These are phyloP conservation scores for Chenopodium quinoa DNA, from an alignment of 148 eudicot genomes.

Conservation along the genomic window DNA sequence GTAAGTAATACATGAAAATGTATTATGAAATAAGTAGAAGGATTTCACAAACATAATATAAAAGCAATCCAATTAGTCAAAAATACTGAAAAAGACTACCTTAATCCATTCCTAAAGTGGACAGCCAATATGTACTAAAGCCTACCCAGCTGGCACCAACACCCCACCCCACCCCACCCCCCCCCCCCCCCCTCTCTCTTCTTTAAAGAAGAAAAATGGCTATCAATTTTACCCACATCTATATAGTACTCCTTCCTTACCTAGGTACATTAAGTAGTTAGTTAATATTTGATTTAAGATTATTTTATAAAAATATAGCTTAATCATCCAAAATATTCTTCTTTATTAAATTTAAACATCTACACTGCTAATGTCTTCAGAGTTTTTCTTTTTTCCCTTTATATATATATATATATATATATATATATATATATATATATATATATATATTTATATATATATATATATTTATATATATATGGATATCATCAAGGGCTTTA, in stretches of 20 bases:
- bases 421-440: too few species aligned
- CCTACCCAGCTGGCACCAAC: too few species aligned
- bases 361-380: neutral
- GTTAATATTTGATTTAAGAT: neutral
- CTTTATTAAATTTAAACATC: neutral
- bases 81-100: neutral
- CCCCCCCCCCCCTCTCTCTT: too few species aligned
- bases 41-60: neutral
- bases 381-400: neutral
- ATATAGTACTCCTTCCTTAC: neutral
- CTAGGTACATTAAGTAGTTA: neutral
- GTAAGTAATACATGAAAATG: neutral
- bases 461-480: too few species aligned
- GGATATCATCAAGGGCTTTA: neutral
- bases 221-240: neutral
- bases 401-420: too few species aligned
- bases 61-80: neutral
- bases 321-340: neutral
- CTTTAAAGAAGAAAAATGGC: neutral
- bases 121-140: neutral
- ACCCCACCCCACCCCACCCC: neutral
- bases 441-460: too few species aligned
- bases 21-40: neutral
- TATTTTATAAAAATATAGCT: neutral
- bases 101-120: neutral